phyloP scores from a whole-genome alignment of 2,329 filamentous ascomycete species.

The Botrytis sinoallii region DNA sequence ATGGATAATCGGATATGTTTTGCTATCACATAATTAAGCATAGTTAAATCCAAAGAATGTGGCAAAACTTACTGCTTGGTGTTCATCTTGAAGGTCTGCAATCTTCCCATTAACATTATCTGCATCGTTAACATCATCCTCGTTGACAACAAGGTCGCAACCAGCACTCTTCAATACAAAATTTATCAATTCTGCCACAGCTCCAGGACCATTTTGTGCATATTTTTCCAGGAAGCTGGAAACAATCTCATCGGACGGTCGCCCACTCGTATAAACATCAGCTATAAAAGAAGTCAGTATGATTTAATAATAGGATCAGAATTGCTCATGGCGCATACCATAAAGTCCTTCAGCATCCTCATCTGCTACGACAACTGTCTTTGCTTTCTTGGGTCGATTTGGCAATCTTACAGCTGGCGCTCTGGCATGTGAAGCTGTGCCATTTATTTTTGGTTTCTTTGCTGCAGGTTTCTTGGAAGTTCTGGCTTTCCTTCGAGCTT shows the following conservation, averaged over 20 bases:
- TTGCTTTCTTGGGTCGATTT: slow-evolving; percentile 35
- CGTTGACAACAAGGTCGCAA: slow-evolving; percentile 73
- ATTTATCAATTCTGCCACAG: slow-evolving; percentile 62
- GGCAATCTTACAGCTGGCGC: slow-evolving; percentile 46
- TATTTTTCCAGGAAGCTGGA: slow-evolving; percentile 60
- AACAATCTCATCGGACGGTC: slow-evolving; percentile 54
- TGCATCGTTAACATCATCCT: slow-evolving; percentile 82
- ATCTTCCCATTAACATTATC: slow-evolving; percentile 80
- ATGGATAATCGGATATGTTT: slow-evolving; percentile 85
- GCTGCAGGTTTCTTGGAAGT: slow-evolving; percentile 54
- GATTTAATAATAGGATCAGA: neutral
- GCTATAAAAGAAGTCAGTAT: slow-evolving; percentile 44
- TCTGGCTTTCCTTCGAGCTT: slow-evolving; percentile 39
- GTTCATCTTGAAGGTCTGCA: slow-evolving; percentile 81
- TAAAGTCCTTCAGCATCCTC: slow-evolving; percentile 32
- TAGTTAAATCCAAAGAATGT: neutral
- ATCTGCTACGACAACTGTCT: slow-evolving; percentile 47
- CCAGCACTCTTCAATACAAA: slow-evolving; percentile 70
- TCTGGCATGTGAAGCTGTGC: slow-evolving; percentile 53
- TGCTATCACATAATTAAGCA: slow-evolving; percentile 45
- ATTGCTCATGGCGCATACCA: slow-evolving; percentile 28
- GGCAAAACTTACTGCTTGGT: slow-evolving; percentile 62
- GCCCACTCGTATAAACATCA: slow-evolving; percentile 61
- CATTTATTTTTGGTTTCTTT: slow-evolving; percentile 65
- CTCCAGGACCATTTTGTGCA: slow-evolving; percentile 50